Evolutionary conservation across 2,329 filamentous ascomycete species (phyloP).

Genomic region (Epichloe typhina): DNA sequence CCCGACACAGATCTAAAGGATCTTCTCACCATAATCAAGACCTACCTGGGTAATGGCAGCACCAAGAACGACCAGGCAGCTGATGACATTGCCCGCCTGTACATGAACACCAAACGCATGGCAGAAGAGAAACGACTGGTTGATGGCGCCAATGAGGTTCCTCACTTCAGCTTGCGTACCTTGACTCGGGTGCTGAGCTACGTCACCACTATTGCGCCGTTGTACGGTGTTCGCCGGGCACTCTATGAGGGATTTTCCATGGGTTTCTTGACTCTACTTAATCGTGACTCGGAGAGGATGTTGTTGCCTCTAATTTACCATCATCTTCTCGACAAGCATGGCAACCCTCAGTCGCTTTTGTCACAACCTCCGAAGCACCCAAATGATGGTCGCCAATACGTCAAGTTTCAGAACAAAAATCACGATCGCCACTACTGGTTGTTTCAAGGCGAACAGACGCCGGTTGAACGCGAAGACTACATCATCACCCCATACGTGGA

Average conservation of each 20-base stretch:
- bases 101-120: slow-evolving; percentile 73
- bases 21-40: slow-evolving; percentile 73
- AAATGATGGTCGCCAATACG: slow-evolving; percentile 61
- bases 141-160: slow-evolving; percentile 89
- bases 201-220: slow-evolving; percentile 68
- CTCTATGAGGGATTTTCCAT: slow-evolving; percentile 94
- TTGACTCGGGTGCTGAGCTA: slow-evolving; percentile 83
- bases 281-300: slow-evolving; percentile 66
- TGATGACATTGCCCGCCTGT: slow-evolving; percentile 72
- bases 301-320: slow-evolving; percentile 70
- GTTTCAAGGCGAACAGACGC: slow-evolving; percentile 53
- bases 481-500: slow-evolving; percentile 95
- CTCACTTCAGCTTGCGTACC: slow-evolving; percentile 92
- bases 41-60: slow-evolving; percentile 64
- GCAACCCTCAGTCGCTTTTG: slow-evolving; percentile 57
- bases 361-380: slow-evolving; percentile 68
- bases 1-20: slow-evolving; percentile 81
- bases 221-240: slow-evolving; percentile 74
- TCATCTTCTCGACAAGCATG: slow-evolving; percentile 58
- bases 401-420: slow-evolving; percentile 58
- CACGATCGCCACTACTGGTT: slow-evolving; percentile 76
- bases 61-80: slow-evolving; percentile 61
- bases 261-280: slow-evolving; percentile 87
- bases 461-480: slow-evolving; percentile 69
- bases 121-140: slow-evolving; percentile 69